Conservation (phyloP, 257 asterid genomes). For the Jasminum sambac region DNA sequence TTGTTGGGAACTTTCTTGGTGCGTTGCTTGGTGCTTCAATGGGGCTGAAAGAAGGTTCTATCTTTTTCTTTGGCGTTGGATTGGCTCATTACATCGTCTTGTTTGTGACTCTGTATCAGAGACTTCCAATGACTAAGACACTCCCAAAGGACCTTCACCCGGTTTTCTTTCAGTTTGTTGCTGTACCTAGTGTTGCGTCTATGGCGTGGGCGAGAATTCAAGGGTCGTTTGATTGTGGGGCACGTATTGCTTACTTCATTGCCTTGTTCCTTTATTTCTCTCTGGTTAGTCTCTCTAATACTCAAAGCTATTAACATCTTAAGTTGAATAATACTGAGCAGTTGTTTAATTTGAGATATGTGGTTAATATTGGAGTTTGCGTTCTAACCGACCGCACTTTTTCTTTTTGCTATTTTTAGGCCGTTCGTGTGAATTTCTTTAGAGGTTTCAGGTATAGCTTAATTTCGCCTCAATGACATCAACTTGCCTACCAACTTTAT, state of each 20-base stretch:
- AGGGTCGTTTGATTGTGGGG: slow-evolving; percentile 67
- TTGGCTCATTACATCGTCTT: slow-evolving; percentile 77
- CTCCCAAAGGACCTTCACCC: slow-evolving; percentile 95
- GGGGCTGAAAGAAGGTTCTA: slow-evolving; percentile 83
- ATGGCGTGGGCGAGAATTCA: slow-evolving; percentile 93
- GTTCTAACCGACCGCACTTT: too few relatives aligned
- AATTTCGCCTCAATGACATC: background rate
- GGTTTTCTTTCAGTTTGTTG: slow-evolving; percentile 85
- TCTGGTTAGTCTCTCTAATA: slow-evolving; percentile 42
- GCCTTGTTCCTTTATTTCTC: slow-evolving; percentile 87
- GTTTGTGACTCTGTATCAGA: slow-evolving; percentile 87
- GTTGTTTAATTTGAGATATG: too few relatives aligned
- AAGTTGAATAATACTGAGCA: too few relatives aligned
- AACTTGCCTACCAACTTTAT: background rate
- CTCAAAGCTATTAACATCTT: background rate
- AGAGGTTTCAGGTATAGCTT: slow-evolving; percentile 64
- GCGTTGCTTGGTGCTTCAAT: slow-evolving; percentile 86
- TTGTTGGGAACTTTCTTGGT: slow-evolving; percentile 85
- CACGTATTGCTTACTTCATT: slow-evolving; percentile 72
- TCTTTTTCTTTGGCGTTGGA: slow-evolving; percentile 90
- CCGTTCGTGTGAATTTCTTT: slow-evolving; percentile 79
- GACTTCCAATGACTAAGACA: slow-evolving; percentile 87
- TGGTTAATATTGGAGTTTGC: too few relatives aligned
- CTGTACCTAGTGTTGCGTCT: slow-evolving; percentile 88
- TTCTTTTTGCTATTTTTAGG: slow-evolving; percentile 41